Percentiles rank a stretch among this genome's conserved stretches.
Evolutionary conservation across 306 rosid species (phyloP).

Genomic region (Mimosa pudica): DNA sequence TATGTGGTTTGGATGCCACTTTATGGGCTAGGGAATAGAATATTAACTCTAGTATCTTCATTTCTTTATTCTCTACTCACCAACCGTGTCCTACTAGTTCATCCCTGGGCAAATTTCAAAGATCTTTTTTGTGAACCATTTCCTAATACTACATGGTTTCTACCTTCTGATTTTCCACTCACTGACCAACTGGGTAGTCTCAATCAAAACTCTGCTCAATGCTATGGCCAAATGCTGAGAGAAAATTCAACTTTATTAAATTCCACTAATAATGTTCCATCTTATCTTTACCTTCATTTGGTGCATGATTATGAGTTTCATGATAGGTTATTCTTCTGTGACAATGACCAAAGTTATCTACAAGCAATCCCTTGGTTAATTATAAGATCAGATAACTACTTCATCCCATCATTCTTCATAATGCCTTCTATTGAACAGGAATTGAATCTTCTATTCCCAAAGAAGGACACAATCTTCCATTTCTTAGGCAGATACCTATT

Average conservation of each 20-base stretch:
- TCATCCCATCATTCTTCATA: constrained; percentile 62
- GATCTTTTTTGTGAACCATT: constrained; percentile 78
- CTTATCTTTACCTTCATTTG: constrained; percentile 66
- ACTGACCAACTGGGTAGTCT: constrained; percentile 42
- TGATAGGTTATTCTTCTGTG: constrained; percentile 79
- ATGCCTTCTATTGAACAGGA: constrained; percentile 75
- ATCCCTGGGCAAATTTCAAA: constrained; percentile 67
- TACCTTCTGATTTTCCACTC: constrained; percentile 61
- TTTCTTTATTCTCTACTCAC: constrained; percentile 77
- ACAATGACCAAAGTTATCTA: constrained; percentile 58
- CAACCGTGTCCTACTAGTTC: constrained; percentile 65
- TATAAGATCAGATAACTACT: constrained; percentile 68
- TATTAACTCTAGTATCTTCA: constrained; percentile 63
- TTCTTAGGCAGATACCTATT: no score
- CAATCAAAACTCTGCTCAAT: constrained; percentile 47
- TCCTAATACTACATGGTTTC: constrained; percentile 64
- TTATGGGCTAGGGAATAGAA: constrained; percentile 75
- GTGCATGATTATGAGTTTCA: constrained; percentile 60
- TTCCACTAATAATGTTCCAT: constrained; percentile 16
- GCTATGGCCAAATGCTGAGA: constrained; percentile 67
- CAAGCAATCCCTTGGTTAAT: constrained; percentile 60
- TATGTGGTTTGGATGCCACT: constrained; percentile 70
- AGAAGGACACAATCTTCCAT: no score
- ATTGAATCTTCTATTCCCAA: constrained; percentile 14
- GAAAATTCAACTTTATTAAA: constrained; percentile 35